Percentiles rank a stretch among this genome's conserved stretches.
These are phyloP conservation scores for Phytopythium oedochilum DNA, from an alignment of 352 stramenopile species.

Conservation along the genomic window DNA sequence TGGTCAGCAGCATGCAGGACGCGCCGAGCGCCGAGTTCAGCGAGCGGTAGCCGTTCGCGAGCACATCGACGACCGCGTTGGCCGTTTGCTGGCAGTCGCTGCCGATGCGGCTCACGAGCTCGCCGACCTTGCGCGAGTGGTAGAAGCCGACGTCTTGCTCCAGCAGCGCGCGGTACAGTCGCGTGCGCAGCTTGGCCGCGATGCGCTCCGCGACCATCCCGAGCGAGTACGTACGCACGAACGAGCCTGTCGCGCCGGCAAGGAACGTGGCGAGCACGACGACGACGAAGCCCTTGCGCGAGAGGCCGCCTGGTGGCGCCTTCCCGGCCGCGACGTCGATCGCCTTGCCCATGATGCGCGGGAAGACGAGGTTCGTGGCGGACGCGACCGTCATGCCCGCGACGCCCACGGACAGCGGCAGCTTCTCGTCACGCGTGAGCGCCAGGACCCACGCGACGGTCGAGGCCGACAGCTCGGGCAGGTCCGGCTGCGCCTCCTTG, in stretches of 20 bases:
- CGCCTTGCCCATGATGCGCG: conserved; percentile 86
- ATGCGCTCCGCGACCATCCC: conserved; percentile 86
- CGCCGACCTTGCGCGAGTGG: conserved; percentile 72
- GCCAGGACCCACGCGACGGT: conserved; percentile 64
- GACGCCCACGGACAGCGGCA: conserved; percentile 60
- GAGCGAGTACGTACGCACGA: conserved; percentile 86
- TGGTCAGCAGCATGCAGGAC: conserved; percentile 84
- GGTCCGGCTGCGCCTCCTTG: not conserved
- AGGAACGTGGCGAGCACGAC: conserved; percentile 84
- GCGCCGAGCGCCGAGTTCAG: conserved; percentile 87
- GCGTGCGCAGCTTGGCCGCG: conserved; percentile 68
- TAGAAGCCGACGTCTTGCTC: conserved; percentile 85
- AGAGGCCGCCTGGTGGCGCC: conserved; percentile 59
- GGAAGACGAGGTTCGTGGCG: conserved; percentile 87
- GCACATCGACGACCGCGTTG: conserved; percentile 82
- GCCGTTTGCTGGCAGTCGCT: conserved; percentile 88
- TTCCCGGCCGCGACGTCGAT: conserved; percentile 82
- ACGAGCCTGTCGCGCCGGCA: conserved; percentile 79
- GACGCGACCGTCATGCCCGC: conserved; percentile 82
- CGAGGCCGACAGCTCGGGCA: conserved; percentile 14
- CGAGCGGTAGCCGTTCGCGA: conserved; percentile 84
- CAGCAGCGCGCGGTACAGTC: conserved; percentile 73
- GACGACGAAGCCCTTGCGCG: conserved; percentile 82
- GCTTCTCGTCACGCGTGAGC: conserved; percentile 65
- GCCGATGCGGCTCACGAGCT: conserved; percentile 82